Base-by-base conservation (phyloP, 805 yeast genomes). In the Yamadazyma kitorensis region DNA sequence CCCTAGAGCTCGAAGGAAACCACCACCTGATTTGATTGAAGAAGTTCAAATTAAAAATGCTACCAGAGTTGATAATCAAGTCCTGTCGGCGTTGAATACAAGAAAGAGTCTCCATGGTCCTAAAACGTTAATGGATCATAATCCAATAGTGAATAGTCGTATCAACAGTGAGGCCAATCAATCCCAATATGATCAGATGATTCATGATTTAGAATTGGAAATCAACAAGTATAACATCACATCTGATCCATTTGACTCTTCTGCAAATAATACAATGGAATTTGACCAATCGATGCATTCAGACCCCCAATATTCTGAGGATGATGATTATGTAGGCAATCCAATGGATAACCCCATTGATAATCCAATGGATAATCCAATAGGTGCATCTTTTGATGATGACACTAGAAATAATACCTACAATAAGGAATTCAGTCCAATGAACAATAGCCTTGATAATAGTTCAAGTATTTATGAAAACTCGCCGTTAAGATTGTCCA, bases 401-500 rank as follows among this genome's bases (percentile, higher is more conserved):
- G n/a, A n/a, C n/a, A n/a, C n/a, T n/a, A n/a, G n/a, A n/a, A n/a
- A n/a, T n/a, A n/a, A n/a, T 17, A 17, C 16, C 19, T 7, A 14
- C 33, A 3, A 12, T 18, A 5, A 30, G 16, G 7, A 18, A 14
- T 24, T 10, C 5, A n/a, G 31, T 8, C 5, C 27, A 24, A 24
- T 24, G n/a, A n/a, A n/a, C n/a, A n/a, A n/a, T n/a, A 17, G 22
- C 17, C 17, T 17, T n/a, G 31, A 27, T 7, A 10, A 21, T 13
- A 6, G n/a, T 33, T 47, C 52, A 13, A 38, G 42, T 28, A 42
- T 38, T 21, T 34, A 38, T 27, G 40, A 37, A 23, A 41, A 27
- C 17, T 40, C 50, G 11, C 52, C 47, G 19, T 33, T 44, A 18
- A 31, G 41, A 21, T 11, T 20, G 23, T 33, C 37, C 3, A 15